Base-by-base conservation (phyloP, 164 flowering plant genomes). In the Chimonanthus salicifolius region DNA sequence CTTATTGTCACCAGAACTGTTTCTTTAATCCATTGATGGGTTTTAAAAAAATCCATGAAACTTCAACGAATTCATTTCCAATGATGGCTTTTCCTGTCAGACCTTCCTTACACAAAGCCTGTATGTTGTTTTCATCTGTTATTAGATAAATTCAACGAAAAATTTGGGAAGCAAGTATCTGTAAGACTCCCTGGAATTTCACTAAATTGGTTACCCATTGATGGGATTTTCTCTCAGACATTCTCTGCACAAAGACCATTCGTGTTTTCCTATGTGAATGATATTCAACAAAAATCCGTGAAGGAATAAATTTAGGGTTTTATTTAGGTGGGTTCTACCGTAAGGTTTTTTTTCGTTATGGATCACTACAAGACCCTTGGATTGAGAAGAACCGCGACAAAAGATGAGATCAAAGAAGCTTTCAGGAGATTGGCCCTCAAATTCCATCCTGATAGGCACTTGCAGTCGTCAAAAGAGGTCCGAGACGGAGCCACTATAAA, bases 391-490 rank as follows among this genome's bases (percentile, higher is more conserved):
- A 84, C 63, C 78, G 97, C 98, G 6, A 85, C 79, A 63, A 92
- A 89, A 71, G 83, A 82, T 9, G 91, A 94, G 76, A 88, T 94
- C 72, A 94, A 94, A 77, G 83, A 82, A 58, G 91, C 97, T 4
- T 94, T 89, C 73, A 75, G 92, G 65, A 85, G 80, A 75, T 51
- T 91, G 77, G 98, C 98, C 2, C 63, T 90, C 65, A 73, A 88
- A 79, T 89, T 79, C 49, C 98, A 92, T 80, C 98, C 98, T 0
- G 97, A 94, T 82, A 89, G 87, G 82, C 98, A 94, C 75, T 74
- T 88, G 0, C 83, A 78, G 6, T 89, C 97, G 4, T 54, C 97
- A 15, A 71, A 85, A 16, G 54, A 82, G 62, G 76, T 86, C 13
- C 74, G 77, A 47, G 86, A 85, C 7, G 69, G 75, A 33, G 97